Evolutionary conservation across 2,329 filamentous ascomycete species (phyloP).

Genomic region (Raffaelea ambrosiae): DNA sequence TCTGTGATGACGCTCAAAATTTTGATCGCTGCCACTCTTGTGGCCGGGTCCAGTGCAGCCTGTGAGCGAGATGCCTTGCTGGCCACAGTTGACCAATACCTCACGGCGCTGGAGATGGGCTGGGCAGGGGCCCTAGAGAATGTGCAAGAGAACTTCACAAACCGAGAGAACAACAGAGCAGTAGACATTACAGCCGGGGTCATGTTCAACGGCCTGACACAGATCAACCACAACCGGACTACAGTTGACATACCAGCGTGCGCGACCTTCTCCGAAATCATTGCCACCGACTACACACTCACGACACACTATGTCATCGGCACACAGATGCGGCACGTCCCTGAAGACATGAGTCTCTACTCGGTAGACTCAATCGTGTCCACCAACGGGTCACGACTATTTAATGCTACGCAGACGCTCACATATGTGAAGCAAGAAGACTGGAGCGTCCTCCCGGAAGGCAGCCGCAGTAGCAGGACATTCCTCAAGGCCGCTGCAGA

Average conservation of each 20-base stretch:
- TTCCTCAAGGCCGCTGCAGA: conserved; percentile 27
- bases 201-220: conserved; percentile 19
- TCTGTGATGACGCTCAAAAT: too few species aligned
- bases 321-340: conserved; percentile 7
- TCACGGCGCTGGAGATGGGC: conserved; percentile 13
- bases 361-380: conserved; percentile 21
- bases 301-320: conserved; percentile 22
- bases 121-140: conserved; percentile 5
- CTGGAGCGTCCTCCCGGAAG: conserved; percentile 19
- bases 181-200: conserved; percentile 19
- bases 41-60: too few species aligned
- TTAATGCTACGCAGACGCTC: conserved; percentile 25
- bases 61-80: background rate
- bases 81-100: conserved; percentile 4
- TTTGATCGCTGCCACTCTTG: too few species aligned
- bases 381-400: conserved; percentile 25
- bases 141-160: conserved; percentile 9
- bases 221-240: conserved; percentile 24
- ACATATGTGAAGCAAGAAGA: conserved; percentile 22
- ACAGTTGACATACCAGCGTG: conserved; percentile 24
- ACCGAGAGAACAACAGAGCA: conserved; percentile 22
- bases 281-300: conserved; percentile 23
- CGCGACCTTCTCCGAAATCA: conserved; percentile 26
- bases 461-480: conserved; percentile 20
- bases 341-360: background rate